Evolutionary conservation across 352 stramenopile genomes (phyloP).

Genomic region (Peronospora tabacina): DNA sequence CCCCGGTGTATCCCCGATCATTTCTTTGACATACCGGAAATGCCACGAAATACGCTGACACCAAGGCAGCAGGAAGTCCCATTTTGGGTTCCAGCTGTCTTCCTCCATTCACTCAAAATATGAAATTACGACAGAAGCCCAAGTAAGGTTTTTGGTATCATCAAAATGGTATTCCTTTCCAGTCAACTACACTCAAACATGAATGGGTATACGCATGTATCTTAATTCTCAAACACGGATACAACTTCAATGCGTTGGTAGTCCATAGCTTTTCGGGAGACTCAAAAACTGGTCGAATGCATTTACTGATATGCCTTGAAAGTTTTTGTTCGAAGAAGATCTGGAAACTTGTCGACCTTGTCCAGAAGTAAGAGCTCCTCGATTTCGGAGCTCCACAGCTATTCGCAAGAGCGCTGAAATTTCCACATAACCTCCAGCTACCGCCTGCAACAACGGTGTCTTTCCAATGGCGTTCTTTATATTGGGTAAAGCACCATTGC

Average conservation of each 20-base stretch:
- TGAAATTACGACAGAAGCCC: background rate
- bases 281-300: constrained; percentile 6
- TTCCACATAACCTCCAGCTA: constrained; percentile 22
- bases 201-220: background rate
- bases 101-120: constrained; percentile 8
- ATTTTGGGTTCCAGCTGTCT: constrained; percentile 4
- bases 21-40: constrained; percentile 14
- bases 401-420: constrained; percentile 20
- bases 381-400: constrained; percentile 8
- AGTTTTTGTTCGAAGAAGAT: background rate
- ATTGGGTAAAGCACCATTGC: constrained; percentile 9
- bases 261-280: background rate
- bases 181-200: background rate
- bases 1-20: constrained; percentile 4
- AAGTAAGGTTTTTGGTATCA: too few species aligned
- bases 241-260: background rate
- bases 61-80: constrained; percentile 24
- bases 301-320: constrained; percentile 5
- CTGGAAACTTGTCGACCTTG: constrained; percentile 2
- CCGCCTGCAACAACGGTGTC: constrained; percentile 18
- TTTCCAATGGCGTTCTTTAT: constrained; percentile 18
- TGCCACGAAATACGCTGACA: constrained; percentile 5
- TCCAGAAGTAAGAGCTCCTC: constrained; percentile 9
- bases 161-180: background rate
- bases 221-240: background rate